Base-by-base conservation (phyloP, 768 basidiomycete genomes). In the Lactarius deliciosus region DNA sequence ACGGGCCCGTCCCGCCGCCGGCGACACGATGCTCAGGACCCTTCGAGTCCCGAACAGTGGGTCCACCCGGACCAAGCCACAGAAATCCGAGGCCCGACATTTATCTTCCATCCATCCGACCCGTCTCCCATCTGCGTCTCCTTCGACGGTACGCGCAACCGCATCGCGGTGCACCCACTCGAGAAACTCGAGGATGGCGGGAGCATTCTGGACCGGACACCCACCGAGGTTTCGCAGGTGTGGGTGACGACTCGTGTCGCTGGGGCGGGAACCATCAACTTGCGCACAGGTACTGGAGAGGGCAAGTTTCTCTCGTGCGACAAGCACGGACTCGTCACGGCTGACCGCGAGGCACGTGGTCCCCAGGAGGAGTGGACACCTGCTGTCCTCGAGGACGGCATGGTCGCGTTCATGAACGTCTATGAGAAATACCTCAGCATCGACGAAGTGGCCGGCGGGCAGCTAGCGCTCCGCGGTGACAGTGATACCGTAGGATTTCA, bases 351-450 rank as follows among this genome's bases (percentile, higher is more conserved):
- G 73, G 94, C 94, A 32, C 84, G 94, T 38, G 95, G 94, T 1
- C 90, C 92, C 5, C 92, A 96, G 76, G 94, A 97, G 76, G 94
- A 96, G 76, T 97, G 94, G 92, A 91, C 90, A 3, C 90, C 94
- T 18, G 84, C 93, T 30, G 79, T 94, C 64, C 76, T 92, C 28
- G 86, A 90, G 11, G 91, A 91, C 66, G 92, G 91, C 50, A 92
- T 94, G 89, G 86, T 91, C 57, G 90, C 91, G 8, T 90, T 95
- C 74, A 87, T 88, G 86, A 94, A 89, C 76, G 81, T 92, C 11
- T 95, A 96, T 73, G 92, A 94, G 74, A 96, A 89, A 73, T 95
- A 92, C 76, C 83, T 97, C 54, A 77, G 86, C 60, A 79, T 96
- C 53, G 94, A 96, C 71, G 92, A 95, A 72, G 86, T 91, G 34